Evolutionary conservation across 2,329 filamentous ascomycete genomes (phyloP), one percentile per base, ranked within the genome.

Genomic region (Diaporthe destruens): DNA sequence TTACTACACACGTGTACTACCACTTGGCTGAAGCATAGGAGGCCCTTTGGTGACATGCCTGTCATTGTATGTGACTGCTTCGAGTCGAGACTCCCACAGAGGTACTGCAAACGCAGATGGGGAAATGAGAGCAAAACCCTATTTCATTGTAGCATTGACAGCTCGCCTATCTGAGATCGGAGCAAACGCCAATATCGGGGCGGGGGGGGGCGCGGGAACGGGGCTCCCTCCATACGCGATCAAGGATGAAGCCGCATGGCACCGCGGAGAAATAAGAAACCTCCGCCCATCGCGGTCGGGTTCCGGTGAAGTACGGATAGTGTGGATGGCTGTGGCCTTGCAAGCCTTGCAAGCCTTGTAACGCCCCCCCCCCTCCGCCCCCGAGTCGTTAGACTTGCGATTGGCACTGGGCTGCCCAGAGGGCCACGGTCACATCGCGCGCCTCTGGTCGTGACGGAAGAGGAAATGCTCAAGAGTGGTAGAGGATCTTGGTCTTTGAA

Each of bases 161-260:
- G 53, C 44, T 66, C 61, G 61, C 61, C 61, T 53, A 66, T 66
- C 61, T 66, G 61, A 66, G 61, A 66, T 66, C 61, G 61, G 47
- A 29, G 61, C 61, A 65, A 20, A 65, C 47, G 61, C 61, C 61
- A 65, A 65, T 36, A 7, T 29, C 44, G 44, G 61, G 61, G 61
- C 44, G 23, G 39, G 39, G 61, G 61, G 61, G 23, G 39, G 39
- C 8, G 57, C 57, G 57, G 57, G 39, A 56, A 20, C 7, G 36
- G 32, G 29, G 29, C 29, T 36, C 61, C 61, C 49, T 65, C 23
- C 49, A n/a, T 14, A 44, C 57, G 25, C 25, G n/a, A 44, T 20
- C 54, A 39, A 53, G 61, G 61, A 65, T 6, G 29, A 25, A 66
- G 61, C 61, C 61, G 47, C 32, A 36, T 36, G 61, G 61, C 20